Base-by-base conservation (phyloP, 306 rosid genomes). In the Medicago arabica region DNA sequence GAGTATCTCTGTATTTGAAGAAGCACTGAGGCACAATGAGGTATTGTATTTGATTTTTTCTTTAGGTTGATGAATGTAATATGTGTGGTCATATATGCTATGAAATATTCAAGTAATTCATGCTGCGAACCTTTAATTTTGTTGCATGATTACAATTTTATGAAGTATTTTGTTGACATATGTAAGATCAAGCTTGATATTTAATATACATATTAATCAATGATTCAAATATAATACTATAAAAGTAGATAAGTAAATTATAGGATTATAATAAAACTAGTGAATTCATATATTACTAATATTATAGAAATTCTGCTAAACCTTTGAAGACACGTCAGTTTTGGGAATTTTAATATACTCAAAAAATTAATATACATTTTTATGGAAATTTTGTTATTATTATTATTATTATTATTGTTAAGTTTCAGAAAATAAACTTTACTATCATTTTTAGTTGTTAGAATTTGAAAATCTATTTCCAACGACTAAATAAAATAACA, bases 11-110 rank as follows among this genome's bases (percentile, higher is more conserved):
- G 75, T 94, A 79, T 90, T 91, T 78, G 86, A 78, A 74, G 96
- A 88, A 80, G 98, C 98, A 50, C 78, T 91, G 73, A 85, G 85
- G 84, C 8, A 85, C 72, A 94, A 94, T 71, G 89, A 87, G 98
- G 98, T 94, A 75, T 66, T 67, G 5, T 5, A 9, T 60, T 71
- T 53, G 51, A 74, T 55, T 43, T 67, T 65, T 51, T 17, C 51
- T 60, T 51, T 44, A 18, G 58, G 12, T 61, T 77, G 71, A 68
- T 68, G 34, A 75, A 49, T 53, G 49, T 71, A 72, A 77, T 55
- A 74, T 19, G 9, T 53, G 44, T 41, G 49, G 51, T 8, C 54
- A 67, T 15, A 21, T 54, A 68, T 73, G 70, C 78, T 73, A 67
- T 77, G 44, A 55, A 64, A 63, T 78, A 50, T 68, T 80, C 64